Base-by-base conservation (phyloP, 306 rosid species). In the Cajanus cajan region DNA sequence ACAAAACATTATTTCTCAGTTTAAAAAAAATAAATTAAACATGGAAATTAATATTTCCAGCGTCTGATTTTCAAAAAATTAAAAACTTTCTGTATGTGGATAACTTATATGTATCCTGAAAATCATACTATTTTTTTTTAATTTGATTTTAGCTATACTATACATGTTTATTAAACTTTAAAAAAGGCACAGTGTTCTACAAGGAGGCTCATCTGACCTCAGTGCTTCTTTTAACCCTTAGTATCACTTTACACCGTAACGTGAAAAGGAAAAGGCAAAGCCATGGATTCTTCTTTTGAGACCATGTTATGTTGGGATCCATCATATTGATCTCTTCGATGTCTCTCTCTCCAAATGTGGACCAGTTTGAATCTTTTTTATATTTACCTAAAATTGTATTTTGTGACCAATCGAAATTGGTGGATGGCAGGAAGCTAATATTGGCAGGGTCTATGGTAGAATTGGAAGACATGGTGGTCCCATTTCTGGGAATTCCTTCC, bases 231-330 rank as follows among this genome's bases (percentile, higher is more conserved):
- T 62, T 28, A 68, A 64, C 22, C 37, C 67, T 80, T 39, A n/a
- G n/a, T n/a, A 28, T 62, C 79, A 58, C 86, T 80, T 84, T 82
- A 79, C 22, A 54, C 67, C 59, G 2, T 62, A 80, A 54, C 44
- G 74, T 79, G 84, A 59, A 79, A 88, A 75, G 71, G 68, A 66
- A 71, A 77, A 85, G 57, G 82, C 47, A 74, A 52, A 73, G 28
- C 25, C 50, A 84, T 77, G 64, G 83, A 80, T 86, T 78, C 84
- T 71, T 78, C 84, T 82, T 86, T 71, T 47, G 41, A 87, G 88
- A 77, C 81, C 74, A 68, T 81, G 92, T 83, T 88, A 68, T 81
- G 92, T 83, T 88, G 88, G 88, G 90, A 83, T 88, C 87, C 92
- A 82, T 78, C 82, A 84, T 80, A 80, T 68, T 74, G 16, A 81